Evolutionary conservation across 345 rosid genomes (phyloP).

Genomic region (thale cress (Arabidopsis thaliana)): DNA sequence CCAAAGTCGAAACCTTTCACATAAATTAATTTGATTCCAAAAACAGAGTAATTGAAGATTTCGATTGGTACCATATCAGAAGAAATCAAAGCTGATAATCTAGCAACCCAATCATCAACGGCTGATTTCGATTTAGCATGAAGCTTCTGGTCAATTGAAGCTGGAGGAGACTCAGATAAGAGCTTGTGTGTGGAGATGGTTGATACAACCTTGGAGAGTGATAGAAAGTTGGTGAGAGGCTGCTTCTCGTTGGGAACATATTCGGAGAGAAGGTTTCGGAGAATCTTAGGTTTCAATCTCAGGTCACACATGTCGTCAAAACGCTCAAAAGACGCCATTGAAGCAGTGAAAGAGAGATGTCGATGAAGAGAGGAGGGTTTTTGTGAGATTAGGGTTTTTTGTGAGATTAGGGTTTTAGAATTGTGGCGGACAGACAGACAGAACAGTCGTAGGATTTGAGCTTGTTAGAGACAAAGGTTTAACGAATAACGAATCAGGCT

Average conservation of each 20-base stretch:
- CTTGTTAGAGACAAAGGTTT: neutral
- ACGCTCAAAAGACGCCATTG: constrained; percentile 56
- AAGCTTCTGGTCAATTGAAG: constrained; percentile 48
- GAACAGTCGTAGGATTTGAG: neutral
- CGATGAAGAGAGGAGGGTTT: constrained; percentile 6
- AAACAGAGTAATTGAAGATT: neutral
- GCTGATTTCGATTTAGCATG: constrained; percentile 60
- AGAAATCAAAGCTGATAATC: constrained; percentile 55
- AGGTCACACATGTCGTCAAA: constrained; percentile 57
- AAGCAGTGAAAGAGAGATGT: constrained; percentile 16
- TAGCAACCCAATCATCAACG: constrained; percentile 70
- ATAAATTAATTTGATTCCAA: neutral
- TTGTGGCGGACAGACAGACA: neutral
- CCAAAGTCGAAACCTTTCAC: constrained; percentile 9
- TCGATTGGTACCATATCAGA: constrained; percentile 53
- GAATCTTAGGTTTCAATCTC: constrained; percentile 64
- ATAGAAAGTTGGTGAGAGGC: constrained; percentile 47
- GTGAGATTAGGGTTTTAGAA: constrained; percentile 46
- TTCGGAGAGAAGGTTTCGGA: constrained; percentile 58
- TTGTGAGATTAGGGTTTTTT: constrained; percentile 4
- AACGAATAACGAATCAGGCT: no score
- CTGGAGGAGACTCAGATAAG: constrained; percentile 52
- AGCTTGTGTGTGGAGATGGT: constrained; percentile 55
- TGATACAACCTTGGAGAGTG: constrained; percentile 56
- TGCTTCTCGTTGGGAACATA: constrained; percentile 64